These are phyloP conservation scores for Rhizopus stolonifer DNA, from an alignment of 371 early-diverging fungal species.

Conservation along the genomic window DNA sequence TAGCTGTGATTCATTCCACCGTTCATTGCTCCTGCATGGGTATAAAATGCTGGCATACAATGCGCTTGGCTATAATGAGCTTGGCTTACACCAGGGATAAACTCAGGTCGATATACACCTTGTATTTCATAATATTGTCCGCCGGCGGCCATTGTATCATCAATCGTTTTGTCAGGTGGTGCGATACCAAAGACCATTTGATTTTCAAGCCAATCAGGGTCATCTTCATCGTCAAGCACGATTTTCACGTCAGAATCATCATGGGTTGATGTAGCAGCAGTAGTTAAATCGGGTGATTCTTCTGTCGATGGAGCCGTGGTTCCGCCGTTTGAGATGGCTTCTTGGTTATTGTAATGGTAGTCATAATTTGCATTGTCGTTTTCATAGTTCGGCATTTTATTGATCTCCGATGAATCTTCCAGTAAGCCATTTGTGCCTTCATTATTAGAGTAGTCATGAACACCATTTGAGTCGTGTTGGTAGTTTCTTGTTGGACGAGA, in stretches of 20 bases:
- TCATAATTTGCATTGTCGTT: too few relatives aligned
- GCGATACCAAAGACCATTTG: neutral
- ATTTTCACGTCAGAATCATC: constrained; percentile 1
- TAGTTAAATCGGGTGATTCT: neutral
- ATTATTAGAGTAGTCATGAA: too few relatives aligned
- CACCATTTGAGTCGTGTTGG: too few relatives aligned
- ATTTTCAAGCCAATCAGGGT: neutral
- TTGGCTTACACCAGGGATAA: neutral
- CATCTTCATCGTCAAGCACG: neutral
- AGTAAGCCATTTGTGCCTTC: too few relatives aligned
- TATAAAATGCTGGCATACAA: neutral
- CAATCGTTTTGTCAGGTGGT: neutral
- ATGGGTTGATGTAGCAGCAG: neutral
- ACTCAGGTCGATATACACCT: neutral
- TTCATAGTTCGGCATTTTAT: too few relatives aligned
- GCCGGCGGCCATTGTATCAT: neutral
- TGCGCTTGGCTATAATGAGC: neutral
- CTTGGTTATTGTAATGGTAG: too few relatives aligned
- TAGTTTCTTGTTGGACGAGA: too few relatives aligned
- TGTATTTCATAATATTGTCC: neutral
- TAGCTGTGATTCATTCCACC: neutral
- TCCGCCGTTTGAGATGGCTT: too few relatives aligned
- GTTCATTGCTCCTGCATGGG: neutral
- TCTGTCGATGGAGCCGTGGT: too few relatives aligned
- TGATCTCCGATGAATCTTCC: too few relatives aligned